These are phyloP conservation scores for Lactifluus hygrophoroides DNA, from an alignment of 768 basidiomycete species.

Conservation along the genomic window DNA sequence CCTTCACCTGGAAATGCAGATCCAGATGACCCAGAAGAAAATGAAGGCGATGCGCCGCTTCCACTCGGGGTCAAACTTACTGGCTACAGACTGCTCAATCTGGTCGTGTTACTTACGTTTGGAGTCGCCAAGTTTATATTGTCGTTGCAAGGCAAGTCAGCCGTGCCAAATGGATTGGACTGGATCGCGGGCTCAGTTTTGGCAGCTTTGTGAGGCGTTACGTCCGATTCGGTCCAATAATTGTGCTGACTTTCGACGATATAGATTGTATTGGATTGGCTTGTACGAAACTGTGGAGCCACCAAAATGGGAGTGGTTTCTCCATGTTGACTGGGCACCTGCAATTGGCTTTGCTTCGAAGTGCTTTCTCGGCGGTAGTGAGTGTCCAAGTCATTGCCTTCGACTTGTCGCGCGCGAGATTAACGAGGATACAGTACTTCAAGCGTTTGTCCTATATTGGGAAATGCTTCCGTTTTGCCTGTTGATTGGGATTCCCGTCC, in stretches of 20 bases:
- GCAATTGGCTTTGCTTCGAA: background rate
- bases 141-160: background rate
- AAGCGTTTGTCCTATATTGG: background rate
- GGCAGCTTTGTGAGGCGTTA: background rate
- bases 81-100: background rate
- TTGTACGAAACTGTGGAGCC: background rate
- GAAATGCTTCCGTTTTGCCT: background rate
- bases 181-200: background rate
- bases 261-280: constrained; percentile 2
- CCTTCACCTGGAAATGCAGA: background rate
- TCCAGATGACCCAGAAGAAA: background rate
- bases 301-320: constrained; percentile 2
- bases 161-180: background rate
- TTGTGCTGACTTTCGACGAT: background rate
- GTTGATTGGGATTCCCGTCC: background rate
- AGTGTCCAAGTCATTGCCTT: background rate
- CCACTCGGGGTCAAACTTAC: constrained; percentile 7
- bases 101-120: background rate
- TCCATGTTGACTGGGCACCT: background rate
- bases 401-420: background rate
- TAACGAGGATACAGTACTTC: background rate
- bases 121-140: constrained; percentile 1
- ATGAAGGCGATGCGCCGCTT: background rate
- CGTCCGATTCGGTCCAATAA: background rate
- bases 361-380: background rate